Conservation (phyloP, 2,329 filamentous ascomycete genomes). For the Colletotrichum magnum region DNA sequence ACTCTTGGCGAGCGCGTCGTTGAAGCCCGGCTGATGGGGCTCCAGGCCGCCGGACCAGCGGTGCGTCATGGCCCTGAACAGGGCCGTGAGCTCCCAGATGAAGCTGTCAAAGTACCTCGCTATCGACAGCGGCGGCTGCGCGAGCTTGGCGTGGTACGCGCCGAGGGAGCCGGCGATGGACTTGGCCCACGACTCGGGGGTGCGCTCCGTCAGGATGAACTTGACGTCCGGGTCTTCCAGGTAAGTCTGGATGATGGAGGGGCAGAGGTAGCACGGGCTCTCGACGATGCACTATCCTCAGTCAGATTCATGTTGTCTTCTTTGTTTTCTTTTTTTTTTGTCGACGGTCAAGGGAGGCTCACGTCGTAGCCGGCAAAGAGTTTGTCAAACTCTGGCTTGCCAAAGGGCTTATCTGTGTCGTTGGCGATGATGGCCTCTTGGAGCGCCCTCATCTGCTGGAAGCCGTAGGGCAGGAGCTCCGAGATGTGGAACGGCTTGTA, state of each 20-base stretch:
- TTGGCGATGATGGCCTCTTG: constrained; percentile 48
- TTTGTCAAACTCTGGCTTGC: constrained; percentile 55
- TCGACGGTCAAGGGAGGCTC: neutral
- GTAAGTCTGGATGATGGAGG: constrained; percentile 46
- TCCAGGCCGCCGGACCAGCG: constrained; percentile 35
- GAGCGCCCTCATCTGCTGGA: constrained; percentile 47
- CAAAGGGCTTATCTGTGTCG: constrained; percentile 47
- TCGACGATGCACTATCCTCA: constrained; percentile 20
- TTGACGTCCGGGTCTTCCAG: constrained; percentile 50
- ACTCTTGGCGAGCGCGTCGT: constrained; percentile 28
- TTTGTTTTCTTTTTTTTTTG: neutral
- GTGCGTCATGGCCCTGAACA: constrained; percentile 31
- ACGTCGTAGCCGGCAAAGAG: constrained; percentile 56
- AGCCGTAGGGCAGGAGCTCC: constrained; percentile 46
- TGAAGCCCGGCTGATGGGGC: constrained; percentile 14
- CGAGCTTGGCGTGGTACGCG: constrained; percentile 33
- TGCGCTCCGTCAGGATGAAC: constrained; percentile 53
- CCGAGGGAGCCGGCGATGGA: constrained; percentile 48
- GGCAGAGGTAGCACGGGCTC: constrained; percentile 48
- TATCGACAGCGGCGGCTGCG: constrained; percentile 34
- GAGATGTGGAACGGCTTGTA: constrained; percentile 55
- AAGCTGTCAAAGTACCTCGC: constrained; percentile 35
- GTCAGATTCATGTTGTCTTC: neutral
- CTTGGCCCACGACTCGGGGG: constrained; percentile 51
- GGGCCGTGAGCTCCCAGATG: constrained; percentile 30